phyloP scores from a whole-genome alignment of 2,329 filamentous ascomycete species.

The Fusarium tanahbumbuense region DNA sequence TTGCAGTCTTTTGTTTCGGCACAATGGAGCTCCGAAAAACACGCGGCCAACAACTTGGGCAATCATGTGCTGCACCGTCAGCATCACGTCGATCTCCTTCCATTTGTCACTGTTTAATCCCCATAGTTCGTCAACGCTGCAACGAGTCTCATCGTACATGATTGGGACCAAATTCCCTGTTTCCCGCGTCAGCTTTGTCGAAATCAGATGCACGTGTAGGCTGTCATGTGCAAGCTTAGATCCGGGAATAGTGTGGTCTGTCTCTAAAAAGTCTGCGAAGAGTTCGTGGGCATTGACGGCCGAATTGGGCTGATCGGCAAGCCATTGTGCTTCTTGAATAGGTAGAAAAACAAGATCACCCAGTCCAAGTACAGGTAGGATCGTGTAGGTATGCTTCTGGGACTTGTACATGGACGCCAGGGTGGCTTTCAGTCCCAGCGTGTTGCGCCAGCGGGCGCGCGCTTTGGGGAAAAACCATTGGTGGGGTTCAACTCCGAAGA shows the following conservation, averaged over 20 bases:
- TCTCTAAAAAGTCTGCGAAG: constrained; percentile 1
- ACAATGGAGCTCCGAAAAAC: constrained; percentile 1
- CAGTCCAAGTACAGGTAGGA: not conserved
- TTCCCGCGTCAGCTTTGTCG: constrained; percentile 1
- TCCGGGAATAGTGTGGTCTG: not conserved
- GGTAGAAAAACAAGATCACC: not conserved
- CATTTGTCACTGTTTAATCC: not conserved
- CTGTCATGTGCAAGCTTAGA: not conserved
- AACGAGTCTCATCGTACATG: not conserved
- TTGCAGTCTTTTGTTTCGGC: not conserved
- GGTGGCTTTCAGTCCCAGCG: not conserved
- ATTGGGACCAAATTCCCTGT: not conserved
- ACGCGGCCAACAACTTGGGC: not conserved
- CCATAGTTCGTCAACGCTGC: not conserved
- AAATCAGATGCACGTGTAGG: constrained; percentile 2
- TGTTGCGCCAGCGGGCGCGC: not conserved
- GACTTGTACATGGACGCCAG: not conserved
- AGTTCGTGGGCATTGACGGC: not conserved
- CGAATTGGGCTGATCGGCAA: not conserved
- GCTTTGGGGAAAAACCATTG: not conserved
- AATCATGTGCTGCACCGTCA: not conserved
- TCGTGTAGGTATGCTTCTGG: not conserved
- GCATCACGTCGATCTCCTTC: not conserved
- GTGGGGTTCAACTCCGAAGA: not conserved
- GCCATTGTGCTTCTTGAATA: constrained; percentile 1